Conservation (phyloP, 177 flowering plant species). For the Telopea speciosissima region DNA sequence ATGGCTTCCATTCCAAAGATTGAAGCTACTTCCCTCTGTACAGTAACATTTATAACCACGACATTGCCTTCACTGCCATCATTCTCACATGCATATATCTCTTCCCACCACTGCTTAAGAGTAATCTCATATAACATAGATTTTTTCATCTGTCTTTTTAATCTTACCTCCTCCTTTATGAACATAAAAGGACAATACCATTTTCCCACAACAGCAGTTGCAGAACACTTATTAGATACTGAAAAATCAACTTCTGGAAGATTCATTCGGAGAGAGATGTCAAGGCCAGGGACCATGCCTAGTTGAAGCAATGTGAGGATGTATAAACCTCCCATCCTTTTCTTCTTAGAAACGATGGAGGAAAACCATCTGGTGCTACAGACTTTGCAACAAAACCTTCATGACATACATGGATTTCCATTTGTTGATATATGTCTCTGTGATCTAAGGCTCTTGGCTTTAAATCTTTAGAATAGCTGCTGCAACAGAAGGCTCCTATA, state of each 20-base stretch:
- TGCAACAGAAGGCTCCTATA: slow-evolving; percentile 29
- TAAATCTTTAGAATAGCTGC: slow-evolving; percentile 16
- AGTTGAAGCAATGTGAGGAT: slow-evolving; percentile 4
- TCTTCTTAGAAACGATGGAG: slow-evolving; percentile 34
- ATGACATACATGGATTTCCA: slow-evolving; percentile 24
- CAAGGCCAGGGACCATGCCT: slow-evolving; percentile 34
- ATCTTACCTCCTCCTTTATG: slow-evolving; percentile 29
- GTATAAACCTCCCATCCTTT: slow-evolving; percentile 32
- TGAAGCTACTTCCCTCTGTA: slow-evolving; percentile 22
- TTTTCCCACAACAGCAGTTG: slow-evolving; percentile 31
- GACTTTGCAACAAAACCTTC: slow-evolving; percentile 34
- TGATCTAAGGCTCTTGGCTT: slow-evolving; percentile 31
- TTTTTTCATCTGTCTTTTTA: slow-evolving; percentile 35
- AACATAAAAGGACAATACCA: slow-evolving; percentile 64
- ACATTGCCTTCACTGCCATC: slow-evolving; percentile 4
- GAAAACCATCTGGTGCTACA: slow-evolving; percentile 38
- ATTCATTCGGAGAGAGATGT: slow-evolving; percentile 17
- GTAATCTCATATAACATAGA: slow-evolving; percentile 43
- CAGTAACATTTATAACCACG: slow-evolving; percentile 26
- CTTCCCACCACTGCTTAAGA: slow-evolving; percentile 54
- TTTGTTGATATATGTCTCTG: slow-evolving; percentile 38
- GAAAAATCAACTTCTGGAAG: slow-evolving; percentile 33
- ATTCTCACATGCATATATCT: slow-evolving; percentile 30
- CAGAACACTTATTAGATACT: slow-evolving; percentile 13
- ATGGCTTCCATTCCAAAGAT: slow-evolving; percentile 29